Evolutionary conservation across 2,329 filamentous ascomycete genomes (phyloP), one percentile per base, ranked within the genome.

Genomic region (Colletotrichum lentis): DNA sequence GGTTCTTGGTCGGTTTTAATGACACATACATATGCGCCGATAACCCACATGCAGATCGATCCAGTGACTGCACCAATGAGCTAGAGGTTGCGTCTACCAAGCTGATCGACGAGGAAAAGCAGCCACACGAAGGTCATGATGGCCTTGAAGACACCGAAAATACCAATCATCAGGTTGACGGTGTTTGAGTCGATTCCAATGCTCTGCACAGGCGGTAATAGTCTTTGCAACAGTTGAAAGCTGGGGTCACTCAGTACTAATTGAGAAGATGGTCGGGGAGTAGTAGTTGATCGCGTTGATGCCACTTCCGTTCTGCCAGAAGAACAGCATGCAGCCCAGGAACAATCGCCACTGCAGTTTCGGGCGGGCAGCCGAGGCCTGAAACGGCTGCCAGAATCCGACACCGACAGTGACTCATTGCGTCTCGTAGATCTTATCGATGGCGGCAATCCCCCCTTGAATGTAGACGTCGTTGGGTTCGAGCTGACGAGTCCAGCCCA

Each of bases 241-340:
- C 11, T 6, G 10, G 18, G 31, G 31, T 35, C 8, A 2, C 31
- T 35, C 31, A 20, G 2, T n/a, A 47, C 65, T 59, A 46, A 90
- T 50, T 1, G 54, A 83, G 79, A 91, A 90, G 12, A 90, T 84
- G 0, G 86, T 88, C 0, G 88, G 88, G 0, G 80, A 82, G 72
- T 87, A 89, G 76, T 90, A 89, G 77, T 89, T 90, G 75, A 88
- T 85, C 5, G 87, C 88, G 72, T 90, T 90, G 75, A 88, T 89
- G 1, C 89, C 89, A 0, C 82, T 85, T 7, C 86, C 85, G 70
- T 91, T 91, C 75, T 91, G 89, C 83, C 86, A 90, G 71, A 90
- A 81, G 81, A 90, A 90, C 16, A 91, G 80, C 73, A 88, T 85
- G 27, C 86, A 84, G 58, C 88, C 88, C 20, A 91, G 81, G 74